Evolutionary conservation across 805 yeast genomes (phyloP), one percentile per base, ranked within the genome.

Genomic region (Kodamaea sagamina): DNA sequence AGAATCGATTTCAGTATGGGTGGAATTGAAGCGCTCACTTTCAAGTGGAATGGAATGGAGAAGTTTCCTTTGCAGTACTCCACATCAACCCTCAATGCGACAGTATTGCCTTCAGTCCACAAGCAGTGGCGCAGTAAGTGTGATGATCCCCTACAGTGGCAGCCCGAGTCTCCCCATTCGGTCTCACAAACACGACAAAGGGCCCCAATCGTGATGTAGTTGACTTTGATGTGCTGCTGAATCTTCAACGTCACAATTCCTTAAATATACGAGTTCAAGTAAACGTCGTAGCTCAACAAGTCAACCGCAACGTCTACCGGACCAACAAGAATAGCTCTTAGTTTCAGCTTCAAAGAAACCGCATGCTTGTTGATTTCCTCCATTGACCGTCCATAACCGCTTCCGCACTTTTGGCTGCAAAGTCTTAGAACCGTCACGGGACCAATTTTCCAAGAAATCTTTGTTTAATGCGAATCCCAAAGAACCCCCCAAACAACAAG

Each of bases 331-430:
- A 29, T 9, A 4, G 34, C 7, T 19, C 17, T 29, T 6, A 29
- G 5, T 17, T 15, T 29, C 34, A n/a, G 18, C 19, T 12, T 10
- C 11, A 29, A 13, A 6, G 24, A 21, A 21, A 6, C 24, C 24
- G 8, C 6, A 8, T 21, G 8, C 34, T 29, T 29, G 17, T 8
- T 16, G 7, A 8, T 19, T 17, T 15, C 18, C 19, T 29, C 19
- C 34, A 29, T 29, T 15, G 18, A 9, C 19, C 17, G 11, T 26
- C 17, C 17, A 29, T 29, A n/a, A 19, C 15, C 24, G n/a, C 7
- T 17, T n/a, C 25, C n/a, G 25, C 12, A 8, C 32, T 35, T 22
- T 36, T 32, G 24, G 44, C 37, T 13, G 32, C 17, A 10, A 34
- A 27, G 34, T n/a, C 11, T 17, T 9, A 11, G n/a, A n/a, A n/a